Base-by-base conservation (phyloP, 208 protist genomes). In the Sergeia podlipaevii region DNA sequence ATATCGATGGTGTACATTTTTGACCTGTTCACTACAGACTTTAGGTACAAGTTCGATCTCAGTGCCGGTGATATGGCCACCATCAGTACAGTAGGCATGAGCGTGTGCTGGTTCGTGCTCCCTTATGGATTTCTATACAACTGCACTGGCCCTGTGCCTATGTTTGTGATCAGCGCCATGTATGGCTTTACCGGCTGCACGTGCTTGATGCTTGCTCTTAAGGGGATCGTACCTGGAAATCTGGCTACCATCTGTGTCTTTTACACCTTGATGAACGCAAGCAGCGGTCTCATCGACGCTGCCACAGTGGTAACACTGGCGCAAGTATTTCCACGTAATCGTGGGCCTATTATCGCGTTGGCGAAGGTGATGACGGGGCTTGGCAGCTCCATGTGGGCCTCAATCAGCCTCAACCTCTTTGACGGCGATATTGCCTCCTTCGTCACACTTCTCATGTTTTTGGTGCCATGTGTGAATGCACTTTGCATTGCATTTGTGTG, bases 301-400 rank as follows among this genome's bases (percentile, higher is more conserved):
- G 72, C 74, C 2, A 74, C 60, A 20, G 74, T 86, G 51, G 67
- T 79, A 36, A 82, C 79, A 3, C 51, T 86, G 20, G 65, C 58
- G 18, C 59, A 81, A 41, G 52, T 65, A 10, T 86, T 86, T 54
- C 74, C 79, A 15, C 79, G 79, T 41, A 86, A 86, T 61, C 79
- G 74, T 15, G 79, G 79, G 30, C 74, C 68, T 8, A 67, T 86
- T 24, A 57, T 86, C n/a, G 74, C 62, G 5, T 49, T 86, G 24
- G 72, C 73, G 26, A 88, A 84, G 67, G 72, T 83, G 46, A 79
- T 88, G 73, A 88, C 75, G 6, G 69, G 76, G 27, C 80, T 88
- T 20, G 80, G 80, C 45, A 74, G 74, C 67, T 83, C 80, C 7
- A 55, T 80, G 18, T 37, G 80, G n/a, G 52, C 80, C 1, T 57